Conservation (phyloP, 805 yeast genomes). For the Wickerhamomyces ciferrii region DNA sequence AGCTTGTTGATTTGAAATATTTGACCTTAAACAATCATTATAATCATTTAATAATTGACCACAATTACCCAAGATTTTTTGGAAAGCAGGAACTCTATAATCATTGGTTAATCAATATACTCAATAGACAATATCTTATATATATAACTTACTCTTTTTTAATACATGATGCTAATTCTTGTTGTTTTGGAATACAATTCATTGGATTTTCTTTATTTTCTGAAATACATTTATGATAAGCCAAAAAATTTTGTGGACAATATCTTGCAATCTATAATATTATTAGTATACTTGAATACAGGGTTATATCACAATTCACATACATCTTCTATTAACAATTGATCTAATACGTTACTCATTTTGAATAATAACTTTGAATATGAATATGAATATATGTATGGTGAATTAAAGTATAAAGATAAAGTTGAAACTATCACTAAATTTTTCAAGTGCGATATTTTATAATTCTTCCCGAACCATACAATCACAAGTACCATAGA, state of each 20-base stretch:
- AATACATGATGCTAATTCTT: slow-evolving; percentile 57
- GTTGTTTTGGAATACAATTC: slow-evolving; percentile 53
- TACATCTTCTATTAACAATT: slow-evolving; percentile 69
- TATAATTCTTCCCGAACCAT: no score
- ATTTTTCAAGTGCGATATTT: no score
- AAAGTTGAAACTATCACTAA: no score
- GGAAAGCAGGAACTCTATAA: slow-evolving; percentile 60
- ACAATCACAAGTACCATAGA: no score
- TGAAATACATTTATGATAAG: slow-evolving; percentile 69
- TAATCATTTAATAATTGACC: slow-evolving; percentile 51
- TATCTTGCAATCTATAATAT: slow-evolving; percentile 48
- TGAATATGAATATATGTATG: no score
- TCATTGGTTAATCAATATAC: neutral
- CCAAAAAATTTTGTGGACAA: slow-evolving; percentile 71
- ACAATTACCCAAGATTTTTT: slow-evolving; percentile 61
- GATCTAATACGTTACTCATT: slow-evolving; percentile 44
- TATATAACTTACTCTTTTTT: slow-evolving; percentile 25
- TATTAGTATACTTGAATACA: neutral
- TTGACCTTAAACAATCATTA: slow-evolving; percentile 55
- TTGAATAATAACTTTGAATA: neutral
- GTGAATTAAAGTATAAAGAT: no score
- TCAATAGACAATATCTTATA: neutral
- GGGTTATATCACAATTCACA: no score
- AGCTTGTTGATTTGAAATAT: slow-evolving; percentile 36
- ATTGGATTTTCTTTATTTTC: slow-evolving; percentile 45